Evolutionary conservation across 352 stramenopile species (phyloP).

Genomic region (Blastocystis sp.): DNA sequence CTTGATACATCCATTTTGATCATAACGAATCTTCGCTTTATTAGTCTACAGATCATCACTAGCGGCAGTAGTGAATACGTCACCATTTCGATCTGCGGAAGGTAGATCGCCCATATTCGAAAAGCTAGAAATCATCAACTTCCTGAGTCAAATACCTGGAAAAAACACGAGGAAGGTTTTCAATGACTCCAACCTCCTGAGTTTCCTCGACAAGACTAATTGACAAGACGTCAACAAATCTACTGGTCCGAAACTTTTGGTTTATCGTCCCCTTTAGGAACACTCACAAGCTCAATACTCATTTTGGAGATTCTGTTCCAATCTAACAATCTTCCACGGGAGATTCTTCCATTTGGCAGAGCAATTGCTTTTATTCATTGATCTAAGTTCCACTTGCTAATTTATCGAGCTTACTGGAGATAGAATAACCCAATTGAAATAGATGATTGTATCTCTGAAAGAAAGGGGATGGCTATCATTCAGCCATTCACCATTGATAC

Average conservation of each 20-base stretch:
- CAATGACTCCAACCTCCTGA: neutral
- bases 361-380: too few relatives aligned
- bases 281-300: constrained; percentile 15
- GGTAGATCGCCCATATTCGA: neutral
- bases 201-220: neutral
- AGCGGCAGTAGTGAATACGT: neutral
- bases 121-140: neutral
- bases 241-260: neutral
- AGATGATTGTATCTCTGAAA: too few relatives aligned
- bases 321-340: too few relatives aligned
- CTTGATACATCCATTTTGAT: neutral
- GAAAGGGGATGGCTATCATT: too few relatives aligned
- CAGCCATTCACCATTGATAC: too few relatives aligned
- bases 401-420: too few relatives aligned
- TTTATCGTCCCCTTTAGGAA: neutral
- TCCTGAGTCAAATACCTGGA: neutral
- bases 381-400: too few relatives aligned
- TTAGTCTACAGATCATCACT: neutral
- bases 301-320: too few relatives aligned
- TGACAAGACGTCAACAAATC: neutral
- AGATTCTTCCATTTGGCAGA: too few relatives aligned
- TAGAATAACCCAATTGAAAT: too few relatives aligned
- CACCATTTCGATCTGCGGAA: neutral
- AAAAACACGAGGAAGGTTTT: neutral
- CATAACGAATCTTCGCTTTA: constrained; percentile 8